Base-by-base conservation (phyloP, 805 yeast genomes). In the Zygotorulaspora chibaensis region DNA sequence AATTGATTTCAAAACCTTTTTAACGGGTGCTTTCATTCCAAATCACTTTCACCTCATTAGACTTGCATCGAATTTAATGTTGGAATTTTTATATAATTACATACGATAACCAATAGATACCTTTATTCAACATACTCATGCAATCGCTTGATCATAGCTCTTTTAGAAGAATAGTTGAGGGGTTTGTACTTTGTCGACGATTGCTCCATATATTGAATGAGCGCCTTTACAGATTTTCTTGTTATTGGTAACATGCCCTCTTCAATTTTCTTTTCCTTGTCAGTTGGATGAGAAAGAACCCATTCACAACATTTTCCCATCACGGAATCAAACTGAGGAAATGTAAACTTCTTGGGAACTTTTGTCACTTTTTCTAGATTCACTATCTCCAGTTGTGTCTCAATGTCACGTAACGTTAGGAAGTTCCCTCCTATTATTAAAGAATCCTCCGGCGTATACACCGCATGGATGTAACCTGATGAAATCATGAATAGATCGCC, bases 381-480 rank as follows among this genome's bases (percentile, higher is more conserved):
- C 43, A 76, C 76, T 8, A 87, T 75, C 39, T 69, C 69, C 31
- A 87, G 59, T 59, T 89, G 95, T 52, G 74, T 81, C 16, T 71
- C 69, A 51, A 87, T 65, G 56, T 83, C 82, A 44, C 77, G 66
- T 34, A 80, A 59, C 0, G 95, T 87, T 23, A 89, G 67, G 61
- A 83, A 89, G 61, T 89, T 89, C 0, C 97, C 97, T 2, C 96
- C 96, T 45, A 89, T 77, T 2, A 89, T 88, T 2, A 88, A 67
- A 0, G 95, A 78, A 59, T 89, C 96, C 12, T 69, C 67, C 0
- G 95, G 91, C 0, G 96, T 88, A 57, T 80, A 80, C 0, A 89
- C 97, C 0, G 93, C 81, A 64, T 89, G 96, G 40, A 89, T 88
- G 95, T 96, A 89, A 0, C 96, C 96, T 35, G 93, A 81, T 2